phyloP scores from a whole-genome alignment of 2,329 filamentous ascomycete genomes.

The Ophiostoma quercus region DNA sequence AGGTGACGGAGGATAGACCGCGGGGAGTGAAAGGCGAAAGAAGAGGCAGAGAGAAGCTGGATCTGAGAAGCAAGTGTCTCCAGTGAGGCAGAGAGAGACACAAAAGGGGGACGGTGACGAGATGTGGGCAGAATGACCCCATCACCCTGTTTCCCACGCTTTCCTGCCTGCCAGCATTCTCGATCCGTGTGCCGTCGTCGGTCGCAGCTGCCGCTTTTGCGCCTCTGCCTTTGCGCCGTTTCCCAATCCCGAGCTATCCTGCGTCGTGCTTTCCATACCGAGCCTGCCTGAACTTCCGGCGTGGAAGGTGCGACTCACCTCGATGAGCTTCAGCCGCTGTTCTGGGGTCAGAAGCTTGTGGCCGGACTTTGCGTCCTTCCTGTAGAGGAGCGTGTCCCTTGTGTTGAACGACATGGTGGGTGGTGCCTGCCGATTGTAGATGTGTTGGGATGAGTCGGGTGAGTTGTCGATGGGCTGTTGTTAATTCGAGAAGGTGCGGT shows the following conservation, averaged over 20 bases:
- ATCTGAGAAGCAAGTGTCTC: background rate
- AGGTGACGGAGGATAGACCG: background rate
- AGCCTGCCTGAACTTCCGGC: background rate
- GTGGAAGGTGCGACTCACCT: slow-evolving; percentile 35
- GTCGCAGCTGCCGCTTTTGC: slow-evolving; percentile 13
- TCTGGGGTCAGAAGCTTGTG: slow-evolving; percentile 40
- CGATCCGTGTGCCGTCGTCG: slow-evolving; percentile 15
- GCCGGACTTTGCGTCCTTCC: slow-evolving; percentile 42
- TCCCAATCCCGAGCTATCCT: background rate
- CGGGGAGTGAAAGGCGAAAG: background rate
- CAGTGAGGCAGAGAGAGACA: background rate
- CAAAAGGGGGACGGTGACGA: background rate
- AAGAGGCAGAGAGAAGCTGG: background rate
- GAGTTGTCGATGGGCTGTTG: background rate
- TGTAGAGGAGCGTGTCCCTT: slow-evolving; percentile 41
- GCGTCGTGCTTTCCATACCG: background rate
- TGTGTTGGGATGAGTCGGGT: slow-evolving; percentile 1
- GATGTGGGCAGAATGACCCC: background rate
- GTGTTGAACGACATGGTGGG: slow-evolving; percentile 36
- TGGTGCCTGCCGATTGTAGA: slow-evolving; percentile 18
- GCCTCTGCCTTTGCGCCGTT: background rate
- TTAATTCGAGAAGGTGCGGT: slow-evolving; percentile 17
- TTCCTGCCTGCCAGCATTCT: background rate
- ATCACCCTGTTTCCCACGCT: background rate
- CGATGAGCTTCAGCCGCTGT: slow-evolving; percentile 42